Percentiles rank a stretch among this genome's conserved stretches.
phyloP scores from a whole-genome alignment of 2,329 filamentous ascomycete genomes.

The Sarocladiaceae sp. region DNA sequence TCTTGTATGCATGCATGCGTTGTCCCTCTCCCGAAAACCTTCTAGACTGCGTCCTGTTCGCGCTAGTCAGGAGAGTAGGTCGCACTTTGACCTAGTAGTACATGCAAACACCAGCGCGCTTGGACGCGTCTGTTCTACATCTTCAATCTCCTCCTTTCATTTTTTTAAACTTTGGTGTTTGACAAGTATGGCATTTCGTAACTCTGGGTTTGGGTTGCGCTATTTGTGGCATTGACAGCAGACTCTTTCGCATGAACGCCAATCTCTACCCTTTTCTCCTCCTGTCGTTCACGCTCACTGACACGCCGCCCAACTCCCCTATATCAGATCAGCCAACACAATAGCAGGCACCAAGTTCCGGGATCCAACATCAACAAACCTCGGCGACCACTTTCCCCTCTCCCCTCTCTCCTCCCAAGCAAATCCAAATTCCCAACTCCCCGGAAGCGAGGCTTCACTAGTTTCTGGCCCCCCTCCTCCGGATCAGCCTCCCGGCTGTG shows the following conservation, averaged over 20 bases:
- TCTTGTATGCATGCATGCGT: background rate
- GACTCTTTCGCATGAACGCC: background rate
- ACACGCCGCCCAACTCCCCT: no score
- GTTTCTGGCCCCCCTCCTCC: background rate
- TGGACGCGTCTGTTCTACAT: background rate
- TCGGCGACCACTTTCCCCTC: background rate
- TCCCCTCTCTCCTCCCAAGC: no score
- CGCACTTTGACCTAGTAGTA: background rate
- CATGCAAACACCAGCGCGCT: background rate
- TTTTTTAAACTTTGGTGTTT: background rate
- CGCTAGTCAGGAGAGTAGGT: background rate
- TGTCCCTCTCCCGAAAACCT: background rate
- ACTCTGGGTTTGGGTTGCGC: no score
- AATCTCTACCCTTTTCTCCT: background rate
- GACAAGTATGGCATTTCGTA: background rate
- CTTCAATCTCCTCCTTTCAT: background rate
- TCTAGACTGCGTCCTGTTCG: background rate
- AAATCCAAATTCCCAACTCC: background rate
- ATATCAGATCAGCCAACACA: background rate
- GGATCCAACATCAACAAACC: background rate
- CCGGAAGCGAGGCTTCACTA: background rate
- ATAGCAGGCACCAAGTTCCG: no score
- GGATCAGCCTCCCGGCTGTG: background rate
- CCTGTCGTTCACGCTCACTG: no score
- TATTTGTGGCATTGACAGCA: no score